Evolutionary conservation across 2,329 filamentous ascomycete species (phyloP).

Genomic region (Gnomoniopsis smithogilvyi): DNA sequence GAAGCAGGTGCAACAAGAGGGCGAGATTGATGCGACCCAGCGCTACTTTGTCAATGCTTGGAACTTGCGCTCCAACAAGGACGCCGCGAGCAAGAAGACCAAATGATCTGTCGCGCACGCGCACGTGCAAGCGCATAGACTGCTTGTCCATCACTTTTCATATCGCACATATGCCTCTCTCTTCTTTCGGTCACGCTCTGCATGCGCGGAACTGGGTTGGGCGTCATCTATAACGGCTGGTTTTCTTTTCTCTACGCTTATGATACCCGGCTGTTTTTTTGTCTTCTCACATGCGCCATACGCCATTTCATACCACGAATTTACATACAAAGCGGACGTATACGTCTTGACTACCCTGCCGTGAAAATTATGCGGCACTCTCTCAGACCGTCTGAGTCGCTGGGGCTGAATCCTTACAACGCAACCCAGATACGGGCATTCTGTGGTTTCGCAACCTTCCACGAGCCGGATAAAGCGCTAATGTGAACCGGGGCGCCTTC

Average conservation of each 20-base stretch:
- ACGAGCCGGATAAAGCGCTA: too few species aligned
- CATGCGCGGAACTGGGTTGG: background rate
- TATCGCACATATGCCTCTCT: background rate
- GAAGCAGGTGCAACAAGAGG: conserved; percentile 65
- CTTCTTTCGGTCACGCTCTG: background rate
- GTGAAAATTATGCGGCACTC: too few species aligned
- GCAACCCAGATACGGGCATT: too few species aligned
- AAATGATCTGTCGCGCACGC: conserved; percentile 18
- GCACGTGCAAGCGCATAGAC: background rate
- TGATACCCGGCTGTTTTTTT: background rate
- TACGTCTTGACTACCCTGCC: background rate
- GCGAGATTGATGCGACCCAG: conserved; percentile 72
- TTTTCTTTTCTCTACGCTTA: background rate
- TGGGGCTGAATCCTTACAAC: too few species aligned
- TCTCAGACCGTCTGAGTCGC: too few species aligned
- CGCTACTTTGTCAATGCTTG: conserved; percentile 64
- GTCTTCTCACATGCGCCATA: background rate
- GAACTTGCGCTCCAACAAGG: conserved; percentile 47
- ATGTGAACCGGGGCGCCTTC: too few species aligned
- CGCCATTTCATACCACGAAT: too few species aligned
- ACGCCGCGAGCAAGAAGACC: conserved; percentile 25
- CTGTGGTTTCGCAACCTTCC: too few species aligned
- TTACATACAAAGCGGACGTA: too few species aligned
- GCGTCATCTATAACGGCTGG: background rate
- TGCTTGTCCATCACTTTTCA: background rate